Percentiles rank a stretch among this genome's conserved stretches.
Conservation (phyloP, 345 rosid species). For the Garcia nutans region DNA sequence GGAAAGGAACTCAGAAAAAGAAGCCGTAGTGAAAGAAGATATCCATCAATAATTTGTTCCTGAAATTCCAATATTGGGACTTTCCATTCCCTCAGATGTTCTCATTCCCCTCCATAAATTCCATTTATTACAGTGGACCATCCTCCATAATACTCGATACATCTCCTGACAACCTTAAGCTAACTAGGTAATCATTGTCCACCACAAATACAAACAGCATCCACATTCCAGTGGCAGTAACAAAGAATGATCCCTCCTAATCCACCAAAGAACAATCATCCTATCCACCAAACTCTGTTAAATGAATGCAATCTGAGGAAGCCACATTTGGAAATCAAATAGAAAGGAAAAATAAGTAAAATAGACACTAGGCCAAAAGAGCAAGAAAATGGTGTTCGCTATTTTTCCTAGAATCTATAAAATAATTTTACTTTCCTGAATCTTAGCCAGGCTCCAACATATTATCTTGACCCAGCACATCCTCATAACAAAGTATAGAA, state of each 20-base stretch:
- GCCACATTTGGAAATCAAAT: not conserved
- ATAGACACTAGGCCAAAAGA: not conserved
- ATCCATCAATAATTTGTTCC: not conserved
- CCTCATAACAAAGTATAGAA: not conserved
- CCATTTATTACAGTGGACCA: not conserved
- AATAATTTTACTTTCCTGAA: not conserved
- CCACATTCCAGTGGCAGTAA: not conserved
- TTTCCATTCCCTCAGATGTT: not conserved
- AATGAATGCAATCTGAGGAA: not conserved
- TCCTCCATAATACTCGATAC: not conserved
- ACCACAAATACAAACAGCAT: not conserved
- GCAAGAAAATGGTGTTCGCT: not conserved
- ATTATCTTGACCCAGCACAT: not conserved
- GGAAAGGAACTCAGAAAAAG: not conserved
- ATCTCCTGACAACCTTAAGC: not conserved
- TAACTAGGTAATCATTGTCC: not conserved
- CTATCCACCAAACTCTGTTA: not conserved
- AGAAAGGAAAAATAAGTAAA: not conserved
- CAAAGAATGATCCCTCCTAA: not conserved
- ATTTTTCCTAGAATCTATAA: not conserved
- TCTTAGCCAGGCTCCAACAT: not conserved
- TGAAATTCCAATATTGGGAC: not conserved
- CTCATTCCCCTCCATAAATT: not conserved
- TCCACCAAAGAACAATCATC: not conserved
- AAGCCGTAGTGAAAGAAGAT: not conserved